phyloP scores from a whole-genome alignment of 1,284 basidiomycete genomes.

The Polyporus tsugae region DNA sequence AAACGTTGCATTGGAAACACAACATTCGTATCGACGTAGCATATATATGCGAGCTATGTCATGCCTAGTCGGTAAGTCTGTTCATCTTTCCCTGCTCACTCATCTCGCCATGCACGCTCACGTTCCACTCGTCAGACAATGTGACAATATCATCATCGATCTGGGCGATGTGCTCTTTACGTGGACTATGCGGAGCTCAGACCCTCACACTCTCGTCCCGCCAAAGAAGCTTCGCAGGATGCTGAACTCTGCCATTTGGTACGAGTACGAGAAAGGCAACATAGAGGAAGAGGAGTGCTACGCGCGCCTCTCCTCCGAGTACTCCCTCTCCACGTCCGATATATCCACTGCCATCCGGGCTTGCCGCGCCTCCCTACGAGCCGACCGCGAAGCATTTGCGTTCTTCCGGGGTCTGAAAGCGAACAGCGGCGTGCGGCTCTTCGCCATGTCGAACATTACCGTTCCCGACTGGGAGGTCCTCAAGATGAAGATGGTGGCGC shows the following conservation, averaged over 20 bases:
- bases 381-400: neutral
- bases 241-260: neutral
- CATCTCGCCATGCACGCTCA: neutral
- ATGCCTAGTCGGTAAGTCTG: neutral
- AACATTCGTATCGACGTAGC: neutral
- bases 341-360: neutral
- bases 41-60: neutral
- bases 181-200: neutral
- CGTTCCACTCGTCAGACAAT: neutral
- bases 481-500: neutral
- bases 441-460: neutral
- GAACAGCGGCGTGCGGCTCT: neutral
- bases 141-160: neutral
- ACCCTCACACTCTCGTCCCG: neutral
- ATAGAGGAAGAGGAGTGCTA: neutral
- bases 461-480: neutral
- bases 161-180: neutral
- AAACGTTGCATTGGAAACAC: neutral
- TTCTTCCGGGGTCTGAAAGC: neutral
- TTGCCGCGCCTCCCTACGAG: constrained; percentile 28
- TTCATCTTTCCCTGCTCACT: neutral
- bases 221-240: neutral
- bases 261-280: neutral
- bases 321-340: neutral
- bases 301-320: neutral